Base-by-base conservation (phyloP, 805 yeast genomes). In the Blastobotrys muscicola region DNA sequence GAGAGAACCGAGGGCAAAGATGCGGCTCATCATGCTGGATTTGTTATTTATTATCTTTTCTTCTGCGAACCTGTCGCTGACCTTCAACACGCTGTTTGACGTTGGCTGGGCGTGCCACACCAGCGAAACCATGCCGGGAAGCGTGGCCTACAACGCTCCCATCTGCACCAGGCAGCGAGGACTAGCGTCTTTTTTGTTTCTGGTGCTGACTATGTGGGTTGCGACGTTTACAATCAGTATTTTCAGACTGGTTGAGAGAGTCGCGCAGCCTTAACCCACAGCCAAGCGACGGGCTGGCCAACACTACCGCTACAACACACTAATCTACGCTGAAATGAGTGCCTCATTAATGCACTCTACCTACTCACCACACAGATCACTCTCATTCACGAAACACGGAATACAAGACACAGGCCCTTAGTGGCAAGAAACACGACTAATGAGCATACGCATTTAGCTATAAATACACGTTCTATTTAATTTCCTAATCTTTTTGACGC, bases 41-140 rank as follows among this genome's bases (percentile, higher is more conserved):
- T 67, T 90, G 35, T 64, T 90, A 29, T 86, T 92, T 61, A 85
- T 92, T 49, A 87, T 90, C 15, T 85, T 89, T 57, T 79, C 87
- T 11, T 76, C 94, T 37, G 96, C 97, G 1, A 89, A 87, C 59
- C 63, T 90, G 43, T 78, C 97, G 3, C 69, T 90, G 32, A 76
- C 96, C 2, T 87, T 87, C 66, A 82, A 86, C 58, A 80, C 95
- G 0, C 66, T 89, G 41, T 83, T 68, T 57, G 96, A 86, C 58
- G 69, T 71, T 36, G 72, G 78, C 53, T 90, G 97, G 96, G 90
- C 85, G 7, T 89, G 90, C 55, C 53, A 47, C 12, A 34, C 50
- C 10, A 13, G 33, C 13, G 36, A 23, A 5, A 36, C 29, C 51
- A 2, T 49, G 50, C 41, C 51, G 54, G 33, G 69, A 68, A 45